Base-by-base conservation (phyloP, 1,139 yeast species). In the Saccharomyces hybrid region DNA sequence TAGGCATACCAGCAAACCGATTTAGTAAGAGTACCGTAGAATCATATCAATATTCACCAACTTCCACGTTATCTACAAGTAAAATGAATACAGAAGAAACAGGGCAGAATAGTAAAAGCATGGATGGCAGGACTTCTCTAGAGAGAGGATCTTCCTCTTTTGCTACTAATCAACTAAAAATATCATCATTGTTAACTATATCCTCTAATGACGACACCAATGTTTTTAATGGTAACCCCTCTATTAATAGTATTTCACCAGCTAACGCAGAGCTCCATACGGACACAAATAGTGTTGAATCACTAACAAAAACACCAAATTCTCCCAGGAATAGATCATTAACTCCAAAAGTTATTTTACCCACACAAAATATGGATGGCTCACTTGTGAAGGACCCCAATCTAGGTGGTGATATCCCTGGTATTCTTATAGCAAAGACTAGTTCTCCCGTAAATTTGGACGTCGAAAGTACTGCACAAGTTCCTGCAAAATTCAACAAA, bases 381-480 rank as follows among this genome's bases (percentile, higher is more conserved):
- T 32, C 44, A 2, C 25, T 38, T 38, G 23, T 9, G 3, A 38
- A 38, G 44, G 23, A 16, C 1, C 44, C 44, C 25, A 13, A 44
- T 46, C 16, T 50, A 34, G 38, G 52, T 3, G 55, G 50, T 52
- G 27, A 41, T 32, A 50, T 51, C 3, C 54, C 58, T 8, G 58
- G 57, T 1, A 49, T 58, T n/a, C 47, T 60, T 20, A 54, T 61
- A 4, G 64, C 64, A 9, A 54, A 63, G 31, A 58, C 59, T 25
- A 60, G 57, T 47, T 60, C 65, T 4, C 65, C 65, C 7, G 63
- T 60, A 7, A 56, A 53, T 48, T 30, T 53, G 6, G 44, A 38
- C 11, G 44, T 38, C 2, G 44, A 38, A 38, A 16, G 25, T 11
- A 38, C 25, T 8, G 25, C 23, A 38, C 44, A 38, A 11, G 5